Evolutionary conservation across 2,329 filamentous ascomycete genomes (phyloP).

Genomic region (Fusarium sp.): DNA sequence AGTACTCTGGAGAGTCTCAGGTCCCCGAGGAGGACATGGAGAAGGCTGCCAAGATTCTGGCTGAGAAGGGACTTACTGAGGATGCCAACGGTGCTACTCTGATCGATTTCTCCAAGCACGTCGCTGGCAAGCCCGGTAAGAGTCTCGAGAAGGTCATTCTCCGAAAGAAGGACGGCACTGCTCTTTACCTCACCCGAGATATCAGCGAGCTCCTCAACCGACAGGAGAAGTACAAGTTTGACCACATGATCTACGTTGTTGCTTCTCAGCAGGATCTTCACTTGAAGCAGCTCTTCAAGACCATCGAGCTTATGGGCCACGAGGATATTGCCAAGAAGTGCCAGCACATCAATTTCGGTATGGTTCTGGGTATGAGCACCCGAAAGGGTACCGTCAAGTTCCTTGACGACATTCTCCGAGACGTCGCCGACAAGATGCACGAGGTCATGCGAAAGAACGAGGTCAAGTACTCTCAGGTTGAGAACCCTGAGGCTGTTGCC

Average conservation of each 20-base stretch:
- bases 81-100: constrained; percentile 79
- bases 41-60: constrained; percentile 69
- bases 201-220: constrained; percentile 79
- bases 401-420: constrained; percentile 59
- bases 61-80: constrained; percentile 72
- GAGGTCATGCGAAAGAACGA: constrained; percentile 94
- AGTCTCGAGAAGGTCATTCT: constrained; percentile 77
- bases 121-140: constrained; percentile 74
- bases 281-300: constrained; percentile 80
- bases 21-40: constrained; percentile 75
- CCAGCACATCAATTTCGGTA: constrained; percentile 80
- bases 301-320: constrained; percentile 76
- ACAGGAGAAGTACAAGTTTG: constrained; percentile 71
- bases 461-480: constrained; percentile 89
- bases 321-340: constrained; percentile 74
- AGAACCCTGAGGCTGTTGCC: constrained; percentile 81
- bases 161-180: constrained; percentile 78
- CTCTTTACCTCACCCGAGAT: constrained; percentile 81
- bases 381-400: constrained; percentile 81
- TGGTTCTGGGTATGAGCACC: constrained; percentile 77
- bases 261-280: constrained; percentile 79
- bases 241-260: constrained; percentile 85
- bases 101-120: constrained; percentile 76
- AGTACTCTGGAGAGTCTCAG: constrained; percentile 78
- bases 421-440: constrained; percentile 95